Conservation (phyloP, 352 stramenopile species). For the Phytophthora sp. region DNA sequence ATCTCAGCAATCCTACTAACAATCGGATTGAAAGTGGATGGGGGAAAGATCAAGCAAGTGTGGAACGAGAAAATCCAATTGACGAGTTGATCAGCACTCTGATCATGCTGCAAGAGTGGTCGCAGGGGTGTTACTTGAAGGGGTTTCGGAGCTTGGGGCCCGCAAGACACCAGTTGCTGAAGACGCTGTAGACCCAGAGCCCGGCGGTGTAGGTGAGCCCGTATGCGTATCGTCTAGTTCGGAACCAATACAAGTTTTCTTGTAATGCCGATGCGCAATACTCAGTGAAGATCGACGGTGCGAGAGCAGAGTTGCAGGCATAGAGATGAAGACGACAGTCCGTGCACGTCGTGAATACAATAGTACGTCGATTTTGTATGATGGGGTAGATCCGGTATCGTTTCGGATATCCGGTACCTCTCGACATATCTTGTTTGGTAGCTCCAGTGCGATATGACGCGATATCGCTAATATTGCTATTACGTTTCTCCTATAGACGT, state of each 20-base stretch:
- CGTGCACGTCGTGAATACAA: neutral
- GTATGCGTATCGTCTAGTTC: neutral
- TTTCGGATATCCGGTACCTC: too few species aligned
- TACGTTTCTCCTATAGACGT: neutral
- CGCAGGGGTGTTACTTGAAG: neutral
- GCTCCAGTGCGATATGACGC: too few species aligned
- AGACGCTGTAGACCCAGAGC: neutral
- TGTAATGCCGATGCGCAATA: neutral
- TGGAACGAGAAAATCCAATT: neutral
- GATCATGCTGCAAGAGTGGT: conserved; percentile 6
- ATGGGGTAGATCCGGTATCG: neutral
- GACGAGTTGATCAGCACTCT: conserved; percentile 6
- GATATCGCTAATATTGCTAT: neutral
- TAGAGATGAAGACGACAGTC: too few species aligned
- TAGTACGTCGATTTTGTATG: neutral
- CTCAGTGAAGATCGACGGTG: neutral
- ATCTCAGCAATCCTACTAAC: neutral
- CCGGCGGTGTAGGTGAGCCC: neutral
- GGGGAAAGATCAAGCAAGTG: neutral
- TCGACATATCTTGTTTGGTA: too few species aligned
- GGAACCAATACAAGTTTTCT: neutral
- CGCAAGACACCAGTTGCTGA: neutral
- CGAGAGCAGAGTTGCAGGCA: neutral
- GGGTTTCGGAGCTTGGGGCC: neutral
- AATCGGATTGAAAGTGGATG: neutral